phyloP scores from a whole-genome alignment of 495 filamentous ascomycete species.

The Penicillium canariense region DNA sequence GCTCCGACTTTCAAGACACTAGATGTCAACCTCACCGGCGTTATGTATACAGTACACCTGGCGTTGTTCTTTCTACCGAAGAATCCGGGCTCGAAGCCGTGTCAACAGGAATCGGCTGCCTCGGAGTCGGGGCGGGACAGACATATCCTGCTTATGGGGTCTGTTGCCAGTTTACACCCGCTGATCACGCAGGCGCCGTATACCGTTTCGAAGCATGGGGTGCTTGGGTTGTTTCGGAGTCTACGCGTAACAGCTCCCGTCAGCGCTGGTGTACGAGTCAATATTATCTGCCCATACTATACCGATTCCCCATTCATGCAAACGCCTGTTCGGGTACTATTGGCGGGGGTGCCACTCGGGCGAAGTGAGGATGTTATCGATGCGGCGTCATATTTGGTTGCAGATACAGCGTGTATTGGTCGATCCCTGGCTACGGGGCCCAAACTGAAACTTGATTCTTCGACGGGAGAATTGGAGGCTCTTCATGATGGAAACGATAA shows the following conservation, averaged over 20 bases:
- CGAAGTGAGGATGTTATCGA: conserved; percentile 10
- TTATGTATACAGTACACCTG: conserved; percentile 14
- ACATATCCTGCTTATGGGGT: conserved; percentile 7
- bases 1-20: conserved; percentile 15
- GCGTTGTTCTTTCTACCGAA: conserved; percentile 12
- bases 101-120: not conserved
- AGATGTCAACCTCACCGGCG: conserved; percentile 11
- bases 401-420: conserved; percentile 6
- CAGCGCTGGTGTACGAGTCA: conserved; percentile 8
- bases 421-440: conserved; percentile 12
- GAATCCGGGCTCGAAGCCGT: conserved; percentile 7
- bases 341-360: conserved; percentile 9
- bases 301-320: conserved; percentile 12
- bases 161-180: conserved; percentile 13
- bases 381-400: conserved; percentile 13
- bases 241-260: conserved; percentile 8
- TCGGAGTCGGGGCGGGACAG: conserved; percentile 6
- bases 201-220: conserved; percentile 11
- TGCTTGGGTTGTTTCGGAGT: conserved; percentile 11
- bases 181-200: conserved; percentile 12
- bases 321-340: conserved; percentile 3
- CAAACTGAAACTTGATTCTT: conserved; percentile 4
- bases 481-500: not conserved
- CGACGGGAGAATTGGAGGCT: conserved; percentile 1
- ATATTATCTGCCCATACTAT: conserved; percentile 14